Percentiles rank a stretch among this genome's conserved stretches.
Conservation (phyloP, 768 basidiomycete species). For the Mycena alexandri region DNA sequence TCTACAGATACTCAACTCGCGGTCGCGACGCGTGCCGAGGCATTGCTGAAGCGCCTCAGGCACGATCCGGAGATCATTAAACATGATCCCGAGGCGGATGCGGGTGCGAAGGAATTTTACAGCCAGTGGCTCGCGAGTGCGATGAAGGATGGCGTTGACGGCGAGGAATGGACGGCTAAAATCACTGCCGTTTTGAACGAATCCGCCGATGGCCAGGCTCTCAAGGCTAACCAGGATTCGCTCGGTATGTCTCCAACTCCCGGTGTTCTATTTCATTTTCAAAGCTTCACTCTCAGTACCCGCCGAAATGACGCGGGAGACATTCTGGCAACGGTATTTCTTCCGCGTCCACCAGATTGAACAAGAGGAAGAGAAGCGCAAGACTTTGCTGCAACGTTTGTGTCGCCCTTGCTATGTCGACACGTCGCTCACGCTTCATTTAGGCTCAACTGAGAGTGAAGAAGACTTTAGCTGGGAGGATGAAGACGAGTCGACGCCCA, state of each 20-base stretch:
- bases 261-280: conserved; percentile 5
- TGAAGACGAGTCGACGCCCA: conserved; percentile 71
- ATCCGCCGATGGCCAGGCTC: conserved; percentile 61
- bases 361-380: conserved; percentile 82
- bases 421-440: background rate
- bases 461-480: conserved; percentile 96
- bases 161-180: conserved; percentile 67
- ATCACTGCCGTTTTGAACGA: conserved; percentile 64
- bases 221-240: conserved; percentile 65
- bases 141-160: conserved; percentile 68
- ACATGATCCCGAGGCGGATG: conserved; percentile 80
- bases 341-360: conserved; percentile 89
- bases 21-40: conserved; percentile 82
- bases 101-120: conserved; percentile 66
- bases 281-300: conserved; percentile 67
- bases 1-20: conserved; percentile 60
- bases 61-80: conserved; percentile 81
- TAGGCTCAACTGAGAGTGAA: conserved; percentile 76
- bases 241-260: conserved; percentile 63
- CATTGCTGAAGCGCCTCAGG: conserved; percentile 77
- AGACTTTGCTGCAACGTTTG: conserved; percentile 79
- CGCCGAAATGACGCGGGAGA: conserved; percentile 67
- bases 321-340: conserved; percentile 92
- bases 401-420: background rate
- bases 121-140: conserved; percentile 64